Evolutionary conservation across 805 yeast species (phyloP).

Genomic region (Nakazawaea siamensis): DNA sequence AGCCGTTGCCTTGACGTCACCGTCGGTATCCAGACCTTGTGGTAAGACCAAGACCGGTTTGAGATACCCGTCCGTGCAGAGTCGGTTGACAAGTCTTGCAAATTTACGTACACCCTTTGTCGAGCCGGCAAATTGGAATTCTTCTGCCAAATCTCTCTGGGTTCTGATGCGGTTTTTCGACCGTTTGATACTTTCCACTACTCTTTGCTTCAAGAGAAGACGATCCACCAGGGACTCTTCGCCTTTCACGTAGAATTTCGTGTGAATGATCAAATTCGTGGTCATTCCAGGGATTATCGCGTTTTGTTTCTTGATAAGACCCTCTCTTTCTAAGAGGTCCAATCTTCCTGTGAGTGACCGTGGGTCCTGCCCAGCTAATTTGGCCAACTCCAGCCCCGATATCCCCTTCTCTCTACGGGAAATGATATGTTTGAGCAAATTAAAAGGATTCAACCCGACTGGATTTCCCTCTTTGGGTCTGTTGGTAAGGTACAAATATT

Average conservation of each 20-base stretch:
- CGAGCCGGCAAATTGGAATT: slow-evolving; percentile 38
- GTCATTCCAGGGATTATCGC: slow-evolving; percentile 37
- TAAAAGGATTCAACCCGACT: slow-evolving; percentile 49
- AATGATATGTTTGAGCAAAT: slow-evolving; percentile 52
- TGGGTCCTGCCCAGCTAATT: slow-evolving; percentile 57
- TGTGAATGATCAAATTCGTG: slow-evolving; percentile 45
- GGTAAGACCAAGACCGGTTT: slow-evolving; percentile 42
- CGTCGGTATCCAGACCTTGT: slow-evolving; percentile 8
- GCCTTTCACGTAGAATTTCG: slow-evolving; percentile 25
- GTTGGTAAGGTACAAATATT: slow-evolving; percentile 53
- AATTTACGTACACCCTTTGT: slow-evolving; percentile 25
- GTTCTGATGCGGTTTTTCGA: slow-evolving; percentile 59
- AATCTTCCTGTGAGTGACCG: slow-evolving; percentile 61
- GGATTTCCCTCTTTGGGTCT: slow-evolving; percentile 39
- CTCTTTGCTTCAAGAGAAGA: slow-evolving; percentile 15
- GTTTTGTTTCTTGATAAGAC: slow-evolving; percentile 33
- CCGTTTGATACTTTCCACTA: slow-evolving; percentile 41
- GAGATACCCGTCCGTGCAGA: slow-evolving; percentile 36
- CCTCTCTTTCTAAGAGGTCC: slow-evolving; percentile 41
- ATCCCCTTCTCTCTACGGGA: slow-evolving; percentile 48
- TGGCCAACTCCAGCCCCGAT: slow-evolving; percentile 47
- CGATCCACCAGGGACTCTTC: slow-evolving; percentile 13
- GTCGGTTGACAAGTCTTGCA: slow-evolving; percentile 35
- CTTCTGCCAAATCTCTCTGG: slow-evolving; percentile 51
- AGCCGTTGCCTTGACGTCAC: slow-evolving; percentile 37